These are phyloP conservation scores for Pseudogymnoascus sp. DNA, from an alignment of 2,329 filamentous ascomycete species.

Conservation along the genomic window DNA sequence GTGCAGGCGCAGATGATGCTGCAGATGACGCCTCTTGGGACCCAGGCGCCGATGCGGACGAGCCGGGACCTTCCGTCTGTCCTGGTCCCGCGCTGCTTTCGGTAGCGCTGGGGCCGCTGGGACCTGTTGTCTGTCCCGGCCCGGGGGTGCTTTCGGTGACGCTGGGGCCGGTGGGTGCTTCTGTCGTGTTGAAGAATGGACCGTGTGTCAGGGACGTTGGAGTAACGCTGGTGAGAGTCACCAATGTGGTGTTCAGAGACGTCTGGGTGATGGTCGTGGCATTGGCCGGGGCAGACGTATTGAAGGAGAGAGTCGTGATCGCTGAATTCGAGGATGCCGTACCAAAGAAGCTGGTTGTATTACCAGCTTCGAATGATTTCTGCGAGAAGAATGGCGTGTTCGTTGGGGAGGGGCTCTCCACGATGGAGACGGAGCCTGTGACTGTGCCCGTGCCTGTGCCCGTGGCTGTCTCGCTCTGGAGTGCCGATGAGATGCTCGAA, in stretches of 20 bases:
- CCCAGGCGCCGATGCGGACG: not conserved
- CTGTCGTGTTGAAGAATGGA: slow-evolving; percentile 1
- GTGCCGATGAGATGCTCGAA: not conserved
- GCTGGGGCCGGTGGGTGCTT: not conserved
- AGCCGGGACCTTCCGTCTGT: not conserved
- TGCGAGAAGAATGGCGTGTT: not conserved
- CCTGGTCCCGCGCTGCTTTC: not conserved
- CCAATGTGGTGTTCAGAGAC: not conserved
- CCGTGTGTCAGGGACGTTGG: not conserved
- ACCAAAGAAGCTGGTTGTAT: not conserved
- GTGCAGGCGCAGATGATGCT: not conserved
- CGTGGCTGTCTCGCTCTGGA: not conserved
- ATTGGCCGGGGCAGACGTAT: not conserved
- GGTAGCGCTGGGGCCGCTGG: not conserved
- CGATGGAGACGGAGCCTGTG: not conserved
- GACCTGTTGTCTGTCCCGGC: not conserved
- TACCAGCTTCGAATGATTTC: slow-evolving; percentile 4
- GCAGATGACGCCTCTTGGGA: not conserved
- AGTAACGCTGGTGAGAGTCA: not conserved
- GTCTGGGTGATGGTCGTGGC: not conserved
- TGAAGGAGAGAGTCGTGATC: not conserved
- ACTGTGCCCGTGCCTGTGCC: not conserved
- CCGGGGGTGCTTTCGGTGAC: not conserved
- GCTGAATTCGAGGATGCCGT: not conserved
- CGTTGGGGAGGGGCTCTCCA: not conserved